These are phyloP conservation scores for Colletotrichum godetiae DNA, from an alignment of 2,329 filamentous ascomycete genomes.

Conservation along the genomic window DNA sequence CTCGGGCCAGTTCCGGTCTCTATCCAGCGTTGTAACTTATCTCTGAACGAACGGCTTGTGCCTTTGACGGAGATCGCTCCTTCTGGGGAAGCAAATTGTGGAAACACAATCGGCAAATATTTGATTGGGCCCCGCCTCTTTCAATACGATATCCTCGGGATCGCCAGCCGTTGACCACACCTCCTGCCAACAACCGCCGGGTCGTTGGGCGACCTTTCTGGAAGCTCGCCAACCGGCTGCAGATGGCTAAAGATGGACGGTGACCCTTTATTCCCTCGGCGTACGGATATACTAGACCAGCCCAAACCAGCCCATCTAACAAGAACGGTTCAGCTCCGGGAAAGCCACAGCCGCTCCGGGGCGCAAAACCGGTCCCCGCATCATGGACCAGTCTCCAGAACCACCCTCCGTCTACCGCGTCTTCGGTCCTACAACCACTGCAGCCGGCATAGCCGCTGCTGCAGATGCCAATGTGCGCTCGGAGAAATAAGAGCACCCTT, in stretches of 20 bases:
- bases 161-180: not conserved
- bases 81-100: not conserved
- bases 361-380: not conserved
- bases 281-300: not conserved
- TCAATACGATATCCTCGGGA: slow-evolving; percentile 15
- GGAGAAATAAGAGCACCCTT: slow-evolving; percentile 11
- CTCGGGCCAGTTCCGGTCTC: not conserved
- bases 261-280: not conserved
- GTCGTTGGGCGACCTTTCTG: slow-evolving; percentile 18
- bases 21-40: not conserved
- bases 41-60: not conserved
- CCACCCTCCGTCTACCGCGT: slow-evolving; percentile 1
- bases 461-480: slow-evolving; percentile 26
- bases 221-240: slow-evolving; percentile 14
- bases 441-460: slow-evolving; percentile 25
- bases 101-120: slow-evolving; percentile 25
- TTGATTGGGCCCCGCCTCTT: slow-evolving; percentile 21
- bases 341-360: slow-evolving; percentile 1
- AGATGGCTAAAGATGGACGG: slow-evolving; percentile 23
- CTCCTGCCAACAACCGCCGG: not conserved
- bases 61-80: slow-evolving; percentile 1
- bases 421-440: slow-evolving; percentile 5
- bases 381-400: not conserved
- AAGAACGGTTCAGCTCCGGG: not conserved
- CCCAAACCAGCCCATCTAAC: not conserved